phyloP scores from a whole-genome alignment of 495 filamentous ascomycete genomes.

The Podospora pseudopauciseta region DNA sequence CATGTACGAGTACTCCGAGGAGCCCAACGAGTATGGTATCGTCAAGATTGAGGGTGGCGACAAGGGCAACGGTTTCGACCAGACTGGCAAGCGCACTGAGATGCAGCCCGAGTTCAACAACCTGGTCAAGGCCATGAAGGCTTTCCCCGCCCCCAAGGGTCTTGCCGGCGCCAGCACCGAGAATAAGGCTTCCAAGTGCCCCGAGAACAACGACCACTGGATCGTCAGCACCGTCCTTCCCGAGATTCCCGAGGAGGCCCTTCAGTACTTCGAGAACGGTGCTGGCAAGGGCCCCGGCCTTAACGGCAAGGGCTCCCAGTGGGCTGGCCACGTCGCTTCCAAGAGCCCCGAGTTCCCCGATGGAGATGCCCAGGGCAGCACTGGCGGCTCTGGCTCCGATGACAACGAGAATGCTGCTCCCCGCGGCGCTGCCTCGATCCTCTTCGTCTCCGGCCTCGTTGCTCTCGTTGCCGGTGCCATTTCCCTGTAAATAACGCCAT shows the following conservation, averaged over 20 bases:
- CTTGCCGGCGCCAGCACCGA: conserved; percentile 73
- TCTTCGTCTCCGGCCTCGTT: conserved; percentile 54
- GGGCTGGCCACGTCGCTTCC: conserved; percentile 48
- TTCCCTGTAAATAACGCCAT: conserved; percentile 47
- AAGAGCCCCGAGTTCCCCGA: conserved; percentile 28
- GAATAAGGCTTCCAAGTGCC: conserved; percentile 66
- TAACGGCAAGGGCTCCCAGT: conserved; percentile 67
- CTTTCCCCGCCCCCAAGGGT: conserved; percentile 62
- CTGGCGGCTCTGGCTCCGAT: conserved; percentile 41
- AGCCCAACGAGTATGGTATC: conserved; percentile 74
- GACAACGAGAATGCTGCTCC: conserved; percentile 32
- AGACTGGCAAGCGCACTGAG: conserved; percentile 29
- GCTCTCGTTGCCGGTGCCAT: conserved; percentile 61
- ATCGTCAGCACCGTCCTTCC: conserved; percentile 68
- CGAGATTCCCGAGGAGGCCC: conserved; percentile 66
- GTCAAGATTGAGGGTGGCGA: conserved; percentile 59
- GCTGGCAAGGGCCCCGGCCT: conserved; percentile 75
- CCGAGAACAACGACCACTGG: conserved; percentile 65
- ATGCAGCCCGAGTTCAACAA: conserved; percentile 51
- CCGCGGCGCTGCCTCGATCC: conserved; percentile 42
- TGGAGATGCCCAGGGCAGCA: conserved; percentile 55
- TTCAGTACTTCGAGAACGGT: conserved; percentile 63
- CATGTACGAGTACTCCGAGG: conserved; percentile 92
- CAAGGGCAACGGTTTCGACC: conserved; percentile 45
- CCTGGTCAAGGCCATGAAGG: conserved; percentile 61